Evolutionary conservation across 192 early-diverging fungal species (phyloP).

Genomic region (Lunasporangiospora selenospora): DNA sequence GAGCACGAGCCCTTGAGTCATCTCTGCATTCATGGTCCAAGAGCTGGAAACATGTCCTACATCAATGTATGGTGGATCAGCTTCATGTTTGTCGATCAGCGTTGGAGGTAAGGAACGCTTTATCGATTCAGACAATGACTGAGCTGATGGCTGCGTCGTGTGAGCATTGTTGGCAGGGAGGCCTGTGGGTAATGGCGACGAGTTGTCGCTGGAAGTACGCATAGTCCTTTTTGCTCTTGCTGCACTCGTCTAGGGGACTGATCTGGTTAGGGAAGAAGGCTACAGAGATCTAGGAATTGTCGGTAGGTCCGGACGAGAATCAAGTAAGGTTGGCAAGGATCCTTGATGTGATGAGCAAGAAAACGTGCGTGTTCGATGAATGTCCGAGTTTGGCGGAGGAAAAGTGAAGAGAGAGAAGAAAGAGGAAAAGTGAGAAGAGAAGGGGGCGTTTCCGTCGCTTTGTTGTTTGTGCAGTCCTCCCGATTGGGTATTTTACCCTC

Average conservation of each 20-base stretch:
- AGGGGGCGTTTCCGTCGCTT: too few species aligned
- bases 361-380: too few species aligned
- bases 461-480: too few species aligned
- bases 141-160: neutral
- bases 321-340: too few species aligned
- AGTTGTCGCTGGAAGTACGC: neutral
- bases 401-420: too few species aligned
- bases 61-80: slow-evolving; percentile 3
- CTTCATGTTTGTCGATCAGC: neutral
- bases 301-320: neutral
- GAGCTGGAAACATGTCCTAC: too few species aligned
- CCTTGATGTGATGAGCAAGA: too few species aligned
- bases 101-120: neutral
- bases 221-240: neutral
- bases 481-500: too few species aligned
- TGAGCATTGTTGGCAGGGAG: neutral
- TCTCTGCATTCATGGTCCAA: too few species aligned
- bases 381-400: too few species aligned
- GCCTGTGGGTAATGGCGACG: neutral
- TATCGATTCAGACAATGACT: neutral
- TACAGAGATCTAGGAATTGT: neutral
- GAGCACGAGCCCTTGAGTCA: too few species aligned
- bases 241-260: neutral
- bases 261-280: neutral
- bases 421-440: too few species aligned